These are phyloP conservation scores for Ascochyta viciae-villosae DNA, from an alignment of 2,329 filamentous ascomycete genomes.

Conservation along the genomic window DNA sequence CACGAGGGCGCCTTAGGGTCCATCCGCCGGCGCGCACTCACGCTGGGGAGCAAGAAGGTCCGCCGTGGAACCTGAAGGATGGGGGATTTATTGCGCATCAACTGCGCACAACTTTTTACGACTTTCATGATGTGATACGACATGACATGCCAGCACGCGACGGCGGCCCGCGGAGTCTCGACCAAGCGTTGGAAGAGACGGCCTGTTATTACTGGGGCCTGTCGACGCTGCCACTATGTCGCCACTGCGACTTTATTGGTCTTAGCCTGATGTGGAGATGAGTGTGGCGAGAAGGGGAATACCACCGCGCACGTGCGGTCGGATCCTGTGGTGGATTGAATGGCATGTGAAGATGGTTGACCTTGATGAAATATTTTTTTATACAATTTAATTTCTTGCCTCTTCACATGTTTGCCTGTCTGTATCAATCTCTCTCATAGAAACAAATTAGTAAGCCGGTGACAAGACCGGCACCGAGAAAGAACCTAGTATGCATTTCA, in stretches of 20 bases:
- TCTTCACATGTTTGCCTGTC: no score
- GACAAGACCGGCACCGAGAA: no score
- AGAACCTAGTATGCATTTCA: no score
- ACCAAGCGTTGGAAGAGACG: slow-evolving; percentile 44
- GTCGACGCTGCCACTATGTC: neutral
- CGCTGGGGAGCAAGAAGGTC: slow-evolving; percentile 44
- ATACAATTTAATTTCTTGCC: no score
- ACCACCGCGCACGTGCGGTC: neutral
- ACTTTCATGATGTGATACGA: slow-evolving; percentile 14
- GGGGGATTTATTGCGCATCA: neutral
- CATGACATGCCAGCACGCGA: slow-evolving; percentile 1
- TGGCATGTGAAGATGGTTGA: neutral
- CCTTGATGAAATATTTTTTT: no score
- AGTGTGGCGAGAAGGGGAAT: neutral
- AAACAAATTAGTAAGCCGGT: no score
- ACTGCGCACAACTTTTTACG: slow-evolving; percentile 12
- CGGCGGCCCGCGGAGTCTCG: slow-evolving; percentile 17
- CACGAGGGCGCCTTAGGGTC: slow-evolving; percentile 29
- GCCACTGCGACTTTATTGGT: no score
- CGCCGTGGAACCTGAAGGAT: slow-evolving; percentile 29
- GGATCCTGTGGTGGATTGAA: neutral
- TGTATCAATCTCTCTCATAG: no score
- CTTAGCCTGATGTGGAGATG: no score
- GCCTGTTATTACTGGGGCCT: neutral
- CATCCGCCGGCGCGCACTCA: slow-evolving; percentile 36